Base-by-base conservation (phyloP, 23 red algal species). In the Pyropia haitanensis region DNA sequence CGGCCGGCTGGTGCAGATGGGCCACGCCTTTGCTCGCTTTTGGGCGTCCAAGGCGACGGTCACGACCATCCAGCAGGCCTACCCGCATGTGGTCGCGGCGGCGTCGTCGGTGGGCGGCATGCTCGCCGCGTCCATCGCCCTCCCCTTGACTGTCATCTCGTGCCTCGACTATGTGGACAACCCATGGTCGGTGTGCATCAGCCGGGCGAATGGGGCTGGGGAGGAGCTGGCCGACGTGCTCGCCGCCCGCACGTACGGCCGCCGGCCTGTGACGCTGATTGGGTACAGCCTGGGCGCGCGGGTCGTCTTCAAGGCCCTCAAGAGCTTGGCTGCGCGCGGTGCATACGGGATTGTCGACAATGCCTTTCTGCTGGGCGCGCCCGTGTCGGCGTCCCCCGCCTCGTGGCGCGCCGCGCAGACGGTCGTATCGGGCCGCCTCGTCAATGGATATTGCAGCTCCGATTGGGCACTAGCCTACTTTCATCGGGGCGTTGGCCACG, bases 11-110 rank as follows among this genome's bases (percentile, higher is more conserved):
- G 73, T 76, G 51, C 77, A 98, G 31, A 98, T 98, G 94, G 85
- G 76, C 0, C 66, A 82, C 32, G 94, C 94, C 21, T 98, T 98
- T 72, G 79, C 85, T 27, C 91, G 91, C 57, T 98, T 98, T 76
- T 98, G 94, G 94, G 85, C 94, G 13, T 89, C 86, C n/a, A 98
- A 98, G 81, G 88, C 85, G 20, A 88, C 94, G 33, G 81, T 87
- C 18, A 80, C 85, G 2, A 71, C 88, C 39, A 55, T 88, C 20
- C 94, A 98, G 67, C 94, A 98, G 70, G 69, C 87, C 9, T 88
- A 87, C 58, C 87, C 94, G 4, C 85, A 98, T 60, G 80, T 88
- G 21, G 65, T 90, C 14, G 84, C 77, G 50, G 94, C 81, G 59
- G 80, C 85, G 1, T 88, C 80, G 27, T 69, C 80, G 18, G 72